A percentile compares a stretch with the other conserved stretches of the same genome.
Evolutionary conservation across 1,284 basidiomycete species (phyloP).

Genomic region (Ceratobasidium sp.): DNA sequence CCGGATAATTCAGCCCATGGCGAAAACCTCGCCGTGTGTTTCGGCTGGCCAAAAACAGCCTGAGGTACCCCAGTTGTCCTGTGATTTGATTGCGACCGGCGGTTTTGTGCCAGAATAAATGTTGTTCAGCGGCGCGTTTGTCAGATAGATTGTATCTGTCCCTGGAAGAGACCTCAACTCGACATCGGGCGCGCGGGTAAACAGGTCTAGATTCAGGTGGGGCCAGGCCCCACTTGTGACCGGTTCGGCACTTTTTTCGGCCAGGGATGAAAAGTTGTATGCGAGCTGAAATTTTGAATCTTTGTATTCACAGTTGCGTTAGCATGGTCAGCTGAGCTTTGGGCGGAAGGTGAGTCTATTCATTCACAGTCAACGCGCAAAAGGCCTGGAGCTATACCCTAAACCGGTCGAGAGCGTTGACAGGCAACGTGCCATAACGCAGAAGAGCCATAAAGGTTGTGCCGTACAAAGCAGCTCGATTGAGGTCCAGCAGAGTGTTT

Average conservation of each 20-base stretch:
- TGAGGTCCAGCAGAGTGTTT: not conserved
- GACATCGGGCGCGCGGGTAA: not conserved
- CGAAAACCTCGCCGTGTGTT: conserved; percentile 33
- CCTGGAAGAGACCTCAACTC: not conserved
- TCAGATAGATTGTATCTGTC: not conserved
- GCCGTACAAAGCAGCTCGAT: conserved; percentile 1
- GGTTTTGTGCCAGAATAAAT: not conserved
- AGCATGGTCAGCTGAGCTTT: not conserved
- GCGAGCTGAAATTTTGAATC: not conserved
- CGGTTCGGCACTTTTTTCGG: not conserved
- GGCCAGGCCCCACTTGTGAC: not conserved
- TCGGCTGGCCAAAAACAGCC: not conserved
- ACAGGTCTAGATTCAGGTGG: not conserved
- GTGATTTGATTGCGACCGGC: not conserved
- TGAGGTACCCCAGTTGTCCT: not conserved
- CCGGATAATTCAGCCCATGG: conserved; percentile 11
- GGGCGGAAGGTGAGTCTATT: not conserved
- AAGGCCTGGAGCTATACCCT: not conserved
- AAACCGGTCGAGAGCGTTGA: not conserved
- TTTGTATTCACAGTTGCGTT: not conserved
- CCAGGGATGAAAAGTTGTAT: not conserved
- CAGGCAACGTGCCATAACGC: not conserved
- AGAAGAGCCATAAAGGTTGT: not conserved
- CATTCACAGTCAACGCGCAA: not conserved
- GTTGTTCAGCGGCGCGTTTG: not conserved